These are phyloP conservation scores for Termitomyces sp. DNA, from an alignment of 768 basidiomycete genomes.

Conservation along the genomic window DNA sequence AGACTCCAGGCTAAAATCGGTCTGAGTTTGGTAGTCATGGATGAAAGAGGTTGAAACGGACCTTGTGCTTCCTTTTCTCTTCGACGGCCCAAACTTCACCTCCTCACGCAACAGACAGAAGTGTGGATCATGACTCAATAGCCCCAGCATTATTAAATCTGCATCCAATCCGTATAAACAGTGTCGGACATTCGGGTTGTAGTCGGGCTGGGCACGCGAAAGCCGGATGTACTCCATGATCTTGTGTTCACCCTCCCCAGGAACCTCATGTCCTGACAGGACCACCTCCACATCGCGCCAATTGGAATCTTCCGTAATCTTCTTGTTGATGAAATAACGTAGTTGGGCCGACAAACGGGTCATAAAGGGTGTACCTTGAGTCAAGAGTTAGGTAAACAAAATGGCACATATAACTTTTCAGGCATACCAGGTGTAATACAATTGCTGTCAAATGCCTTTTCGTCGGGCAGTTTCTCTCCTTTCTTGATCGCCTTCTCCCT, in stretches of 20 bases:
- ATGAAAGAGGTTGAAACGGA: conserved; percentile 14
- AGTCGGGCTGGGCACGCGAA: conserved; percentile 90
- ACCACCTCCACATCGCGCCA: conserved; percentile 93
- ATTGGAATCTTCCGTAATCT: conserved; percentile 94
- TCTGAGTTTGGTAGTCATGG: background rate
- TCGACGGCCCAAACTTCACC: conserved; percentile 91
- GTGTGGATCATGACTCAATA: conserved; percentile 97
- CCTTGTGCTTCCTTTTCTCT: conserved; percentile 65
- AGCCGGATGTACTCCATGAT: conserved; percentile 99
- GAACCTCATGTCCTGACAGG: conserved; percentile 95
- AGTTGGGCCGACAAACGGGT: conserved; percentile 85
- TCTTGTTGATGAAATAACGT: conserved; percentile 96
- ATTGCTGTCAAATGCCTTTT: conserved; percentile 97
- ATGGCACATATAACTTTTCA: background rate
- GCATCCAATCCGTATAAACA: conserved; percentile 98
- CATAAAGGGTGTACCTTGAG: conserved; percentile 92
- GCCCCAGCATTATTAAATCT: conserved; percentile 96
- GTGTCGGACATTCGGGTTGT: conserved; percentile 95
- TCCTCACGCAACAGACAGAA: conserved; percentile 97
- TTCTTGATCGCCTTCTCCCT: conserved; percentile 83
- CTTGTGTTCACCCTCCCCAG: conserved; percentile 99
- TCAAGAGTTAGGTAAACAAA: background rate
- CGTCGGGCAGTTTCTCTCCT: conserved; percentile 87
- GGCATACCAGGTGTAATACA: conserved; percentile 93
- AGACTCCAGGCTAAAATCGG: conserved; percentile 51